A percentile compares a stretch with the other conserved stretches of the same genome.
Conservation (phyloP, 805 yeast species). For the Diddensiella caesifluorescens region DNA sequence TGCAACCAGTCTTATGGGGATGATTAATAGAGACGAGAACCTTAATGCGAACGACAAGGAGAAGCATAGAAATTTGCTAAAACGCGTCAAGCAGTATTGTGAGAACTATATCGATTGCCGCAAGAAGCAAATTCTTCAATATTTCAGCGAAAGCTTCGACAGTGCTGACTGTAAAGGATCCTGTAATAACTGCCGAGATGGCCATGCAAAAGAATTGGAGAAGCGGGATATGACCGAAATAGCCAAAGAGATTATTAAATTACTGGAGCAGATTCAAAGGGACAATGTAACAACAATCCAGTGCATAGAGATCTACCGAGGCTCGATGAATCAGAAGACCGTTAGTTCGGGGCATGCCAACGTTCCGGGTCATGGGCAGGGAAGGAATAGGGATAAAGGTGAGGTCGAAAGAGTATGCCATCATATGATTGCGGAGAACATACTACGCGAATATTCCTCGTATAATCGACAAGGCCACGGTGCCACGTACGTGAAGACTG, state of each 20-base stretch:
- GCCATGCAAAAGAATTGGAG: slow-evolving; percentile 19
- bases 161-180: slow-evolving; percentile 56
- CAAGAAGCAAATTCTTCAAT: slow-evolving; percentile 79
- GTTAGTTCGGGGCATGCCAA: slow-evolving; percentile 56
- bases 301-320: slow-evolving; percentile 78
- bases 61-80: slow-evolving; percentile 67
- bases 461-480: slow-evolving; percentile 76
- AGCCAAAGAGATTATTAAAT: slow-evolving; percentile 52
- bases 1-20: slow-evolving; percentile 65
- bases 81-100: slow-evolving; percentile 85
- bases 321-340: slow-evolving; percentile 60
- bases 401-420: slow-evolving; percentile 81
- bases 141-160: slow-evolving; percentile 80
- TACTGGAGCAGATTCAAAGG: slow-evolving; percentile 51
- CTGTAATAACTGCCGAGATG: slow-evolving; percentile 78
- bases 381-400: slow-evolving; percentile 55
- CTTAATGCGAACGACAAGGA: slow-evolving; percentile 60
- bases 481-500: slow-evolving; percentile 62
- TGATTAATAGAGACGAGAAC: slow-evolving; percentile 73
- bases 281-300: slow-evolving; percentile 65
- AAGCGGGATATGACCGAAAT: slow-evolving; percentile 58
- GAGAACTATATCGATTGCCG: slow-evolving; percentile 89
- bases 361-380: slow-evolving; percentile 63
- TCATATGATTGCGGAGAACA: slow-evolving; percentile 60
- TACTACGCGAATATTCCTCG: slow-evolving; percentile 64